Conservation (phyloP, 306 rosid genomes). For the Hippophae tibetana region DNA sequence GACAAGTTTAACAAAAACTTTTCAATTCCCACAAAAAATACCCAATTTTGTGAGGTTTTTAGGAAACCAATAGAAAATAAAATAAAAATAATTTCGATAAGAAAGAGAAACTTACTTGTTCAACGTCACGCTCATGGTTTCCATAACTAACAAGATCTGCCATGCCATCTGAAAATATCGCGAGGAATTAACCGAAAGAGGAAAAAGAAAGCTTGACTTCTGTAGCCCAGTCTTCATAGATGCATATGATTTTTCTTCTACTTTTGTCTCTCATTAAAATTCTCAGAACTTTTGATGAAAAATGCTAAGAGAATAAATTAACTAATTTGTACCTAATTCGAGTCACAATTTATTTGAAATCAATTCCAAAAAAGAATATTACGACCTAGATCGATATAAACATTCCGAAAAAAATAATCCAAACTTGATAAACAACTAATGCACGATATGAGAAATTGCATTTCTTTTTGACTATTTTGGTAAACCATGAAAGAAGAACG, state of each 20-base stretch:
- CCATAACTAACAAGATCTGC: conserved; percentile 69
- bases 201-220: conserved; percentile 42
- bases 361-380: too few relatives aligned
- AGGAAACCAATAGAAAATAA: not conserved
- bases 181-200: conserved; percentile 37
- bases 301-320: not conserved
- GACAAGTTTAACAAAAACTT: not conserved
- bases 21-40: not conserved
- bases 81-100: not conserved
- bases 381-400: too few relatives aligned
- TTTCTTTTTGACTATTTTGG: too few relatives aligned
- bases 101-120: conserved; percentile 54
- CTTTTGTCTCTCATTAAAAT: conserved; percentile 73
- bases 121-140: conserved; percentile 56
- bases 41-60: not conserved
- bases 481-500: conserved; percentile 5
- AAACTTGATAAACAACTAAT: too few relatives aligned
- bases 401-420: too few relatives aligned
- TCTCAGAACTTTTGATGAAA: conserved; percentile 20
- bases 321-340: not conserved
- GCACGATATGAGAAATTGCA: too few relatives aligned
- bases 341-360: too few relatives aligned
- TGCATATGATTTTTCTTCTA: conserved; percentile 41
- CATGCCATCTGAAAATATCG: conserved; percentile 86
- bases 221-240: conserved; percentile 62